Conservation (phyloP, 2,329 filamentous ascomycete species). For the Nannizziopsis arthrosporioides region DNA sequence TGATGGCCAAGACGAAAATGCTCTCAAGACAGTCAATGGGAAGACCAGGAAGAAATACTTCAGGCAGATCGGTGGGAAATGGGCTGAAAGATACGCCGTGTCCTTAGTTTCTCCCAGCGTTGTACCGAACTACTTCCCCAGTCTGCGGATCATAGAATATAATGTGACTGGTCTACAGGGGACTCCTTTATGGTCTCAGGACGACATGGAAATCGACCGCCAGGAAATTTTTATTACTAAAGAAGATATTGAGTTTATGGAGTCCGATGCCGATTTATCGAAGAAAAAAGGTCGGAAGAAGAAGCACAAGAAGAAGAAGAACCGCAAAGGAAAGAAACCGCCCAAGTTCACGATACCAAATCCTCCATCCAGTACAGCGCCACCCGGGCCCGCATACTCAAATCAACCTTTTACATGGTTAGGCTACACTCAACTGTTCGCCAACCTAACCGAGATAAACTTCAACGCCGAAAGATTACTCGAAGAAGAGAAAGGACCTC, state of each 20-base stretch:
- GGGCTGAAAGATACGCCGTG: slow-evolving; percentile 73
- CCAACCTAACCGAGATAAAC: slow-evolving; percentile 86
- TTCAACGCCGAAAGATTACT: slow-evolving; percentile 41
- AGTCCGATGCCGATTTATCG: neutral
- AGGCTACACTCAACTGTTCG: slow-evolving; percentile 81
- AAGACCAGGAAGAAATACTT: slow-evolving; percentile 44
- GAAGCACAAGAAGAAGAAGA: slow-evolving; percentile 37
- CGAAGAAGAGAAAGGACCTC: slow-evolving; percentile 21
- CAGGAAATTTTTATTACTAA: too few species aligned
- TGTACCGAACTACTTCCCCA: slow-evolving; percentile 86
- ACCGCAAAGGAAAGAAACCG: slow-evolving; percentile 39
- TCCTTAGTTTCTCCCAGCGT: slow-evolving; percentile 74
- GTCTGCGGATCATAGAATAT: slow-evolving; percentile 82
- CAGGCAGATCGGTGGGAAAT: slow-evolving; percentile 63
- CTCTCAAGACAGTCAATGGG: slow-evolving; percentile 31
- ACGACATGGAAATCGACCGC: neutral
- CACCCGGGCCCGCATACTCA: slow-evolving; percentile 81
- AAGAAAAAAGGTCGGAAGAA: slow-evolving; percentile 26
- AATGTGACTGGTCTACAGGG: slow-evolving; percentile 70
- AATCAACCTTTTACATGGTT: slow-evolving; percentile 68
- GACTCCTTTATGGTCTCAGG: slow-evolving; percentile 26
- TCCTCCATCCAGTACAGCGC: slow-evolving; percentile 57
- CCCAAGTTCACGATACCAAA: slow-evolving; percentile 55
- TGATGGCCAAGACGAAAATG: neutral
- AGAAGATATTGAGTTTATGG: neutral